Evolutionary conservation across 352 stramenopile species (phyloP).

Genomic region (Pythium oligandrum): DNA sequence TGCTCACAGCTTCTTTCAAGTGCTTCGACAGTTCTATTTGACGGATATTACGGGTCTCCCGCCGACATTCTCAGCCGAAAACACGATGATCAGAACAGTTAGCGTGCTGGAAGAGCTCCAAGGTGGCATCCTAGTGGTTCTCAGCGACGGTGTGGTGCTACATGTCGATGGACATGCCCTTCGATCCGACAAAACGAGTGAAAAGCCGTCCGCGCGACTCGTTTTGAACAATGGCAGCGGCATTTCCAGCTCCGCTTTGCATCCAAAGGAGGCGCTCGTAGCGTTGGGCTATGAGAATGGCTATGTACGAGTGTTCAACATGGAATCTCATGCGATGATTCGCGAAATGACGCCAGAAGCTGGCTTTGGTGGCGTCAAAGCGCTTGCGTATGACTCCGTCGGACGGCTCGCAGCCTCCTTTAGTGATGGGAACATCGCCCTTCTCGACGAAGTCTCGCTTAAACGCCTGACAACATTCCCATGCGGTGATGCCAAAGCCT

Average conservation of each 20-base stretch:
- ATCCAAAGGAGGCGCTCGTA: constrained; percentile 15
- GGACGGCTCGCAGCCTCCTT: constrained; percentile 37
- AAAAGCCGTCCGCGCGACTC: constrained; percentile 2
- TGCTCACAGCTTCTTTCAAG: constrained; percentile 15
- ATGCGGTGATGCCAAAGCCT: constrained; percentile 11
- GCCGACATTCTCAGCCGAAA: too few relatives aligned
- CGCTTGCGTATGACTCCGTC: constrained; percentile 13
- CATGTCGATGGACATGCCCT: constrained; percentile 12
- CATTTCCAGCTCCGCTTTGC: constrained; percentile 6
- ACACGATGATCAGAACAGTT: constrained; percentile 7
- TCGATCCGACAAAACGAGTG: not conserved
- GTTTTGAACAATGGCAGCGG: constrained; percentile 14
- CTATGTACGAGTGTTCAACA: constrained; percentile 31
- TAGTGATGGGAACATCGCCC: constrained; percentile 25
- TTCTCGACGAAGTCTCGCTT: constrained; percentile 33
- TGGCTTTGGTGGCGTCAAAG: not conserved
- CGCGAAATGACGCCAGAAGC: too few relatives aligned
- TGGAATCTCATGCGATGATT: constrained; percentile 10
- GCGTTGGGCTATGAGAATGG: constrained; percentile 35
- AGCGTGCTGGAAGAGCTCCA: constrained; percentile 19
- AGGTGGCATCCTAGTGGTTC: constrained; percentile 9
- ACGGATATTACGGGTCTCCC: constrained; percentile 7
- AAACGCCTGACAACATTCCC: constrained; percentile 16
- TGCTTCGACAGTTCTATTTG: constrained; percentile 4
- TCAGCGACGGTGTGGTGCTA: constrained; percentile 9